Conservation (phyloP, 805 yeast genomes). For the Saturnispora mendoncae region DNA sequence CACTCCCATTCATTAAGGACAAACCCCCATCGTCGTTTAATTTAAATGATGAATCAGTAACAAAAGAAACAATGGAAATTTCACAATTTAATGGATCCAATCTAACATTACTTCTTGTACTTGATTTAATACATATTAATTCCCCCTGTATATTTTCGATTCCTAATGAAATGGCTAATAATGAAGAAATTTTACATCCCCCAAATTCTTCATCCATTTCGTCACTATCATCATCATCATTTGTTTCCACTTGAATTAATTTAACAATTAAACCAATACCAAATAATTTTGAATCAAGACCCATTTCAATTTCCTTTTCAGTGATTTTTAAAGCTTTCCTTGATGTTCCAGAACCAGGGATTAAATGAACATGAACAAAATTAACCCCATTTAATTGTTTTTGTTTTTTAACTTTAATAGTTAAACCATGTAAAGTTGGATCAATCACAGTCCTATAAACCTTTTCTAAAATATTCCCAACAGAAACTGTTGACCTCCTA, state of each 20-base stretch:
- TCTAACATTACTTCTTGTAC: constrained; percentile 8
- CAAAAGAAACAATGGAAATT: constrained; percentile 42
- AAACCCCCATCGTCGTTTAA: constrained; percentile 5
- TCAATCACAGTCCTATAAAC: constrained; percentile 7
- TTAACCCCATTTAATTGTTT: constrained; percentile 32
- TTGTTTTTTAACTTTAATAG: constrained; percentile 2
- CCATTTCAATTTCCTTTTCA: constrained; percentile 12
- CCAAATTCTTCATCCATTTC: constrained; percentile 6
- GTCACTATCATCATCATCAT: constrained; percentile 4
- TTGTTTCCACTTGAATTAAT: constrained; percentile 9
- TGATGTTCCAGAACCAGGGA: constrained; percentile 43
- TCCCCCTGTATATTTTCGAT: constrained; percentile 43
- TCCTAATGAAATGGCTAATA: constrained; percentile 47
- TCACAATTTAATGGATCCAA: constrained; percentile 8
- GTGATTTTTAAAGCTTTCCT: constrained; percentile 13
- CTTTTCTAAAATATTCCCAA: background rate
- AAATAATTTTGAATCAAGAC: constrained; percentile 10
- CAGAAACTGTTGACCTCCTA: constrained; percentile 16
- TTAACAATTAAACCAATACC: constrained; percentile 11
- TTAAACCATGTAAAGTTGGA: constrained; percentile 1
- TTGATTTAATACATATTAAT: constrained; percentile 39
- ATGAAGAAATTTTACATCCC: constrained; percentile 12
- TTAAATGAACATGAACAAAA: constrained; percentile 42
- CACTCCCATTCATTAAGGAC: background rate
- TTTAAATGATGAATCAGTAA: constrained; percentile 33